Conservation (phyloP, 1,139 yeast species). For the Ogataea hybrid region DNA sequence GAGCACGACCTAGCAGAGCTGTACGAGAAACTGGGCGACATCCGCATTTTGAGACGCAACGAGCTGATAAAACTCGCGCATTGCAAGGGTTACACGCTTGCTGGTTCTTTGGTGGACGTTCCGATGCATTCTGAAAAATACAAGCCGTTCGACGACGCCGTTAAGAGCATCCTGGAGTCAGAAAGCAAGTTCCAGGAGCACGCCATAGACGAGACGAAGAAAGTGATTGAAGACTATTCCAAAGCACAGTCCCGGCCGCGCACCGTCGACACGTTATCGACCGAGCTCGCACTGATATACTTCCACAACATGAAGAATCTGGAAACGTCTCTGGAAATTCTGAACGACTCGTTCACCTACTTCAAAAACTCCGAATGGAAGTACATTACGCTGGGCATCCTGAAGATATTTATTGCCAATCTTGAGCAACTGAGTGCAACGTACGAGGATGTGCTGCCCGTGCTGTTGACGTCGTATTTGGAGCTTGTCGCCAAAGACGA, state of each 20-base stretch:
- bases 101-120: constrained; percentile 43
- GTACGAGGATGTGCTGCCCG: constrained; percentile 13
- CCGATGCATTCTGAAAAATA: constrained; percentile 19
- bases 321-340: constrained; percentile 56
- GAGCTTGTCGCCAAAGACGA: constrained; percentile 25
- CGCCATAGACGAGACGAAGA: constrained; percentile 31
- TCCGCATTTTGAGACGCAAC: constrained; percentile 45
- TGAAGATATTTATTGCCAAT: constrained; percentile 69
- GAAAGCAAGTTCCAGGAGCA: constrained; percentile 31
- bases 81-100: constrained; percentile 36
- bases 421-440: constrained; percentile 43
- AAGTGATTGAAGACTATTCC: constrained; percentile 32
- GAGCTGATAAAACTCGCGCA: constrained; percentile 40
- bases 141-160: constrained; percentile 15
- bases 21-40: constrained; percentile 46
- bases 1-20: constrained; percentile 31
- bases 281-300: constrained; percentile 77
- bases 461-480: constrained; percentile 28
- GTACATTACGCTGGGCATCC: constrained; percentile 59
- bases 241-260: constrained; percentile 42
- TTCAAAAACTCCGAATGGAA: constrained; percentile 75
- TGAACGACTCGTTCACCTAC: constrained; percentile 66
- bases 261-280: constrained; percentile 68
- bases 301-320: constrained; percentile 54
- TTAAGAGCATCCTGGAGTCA: constrained; percentile 21